Base-by-base conservation (phyloP, 306 rosid species). In the Cucurbita pepo region DNA sequence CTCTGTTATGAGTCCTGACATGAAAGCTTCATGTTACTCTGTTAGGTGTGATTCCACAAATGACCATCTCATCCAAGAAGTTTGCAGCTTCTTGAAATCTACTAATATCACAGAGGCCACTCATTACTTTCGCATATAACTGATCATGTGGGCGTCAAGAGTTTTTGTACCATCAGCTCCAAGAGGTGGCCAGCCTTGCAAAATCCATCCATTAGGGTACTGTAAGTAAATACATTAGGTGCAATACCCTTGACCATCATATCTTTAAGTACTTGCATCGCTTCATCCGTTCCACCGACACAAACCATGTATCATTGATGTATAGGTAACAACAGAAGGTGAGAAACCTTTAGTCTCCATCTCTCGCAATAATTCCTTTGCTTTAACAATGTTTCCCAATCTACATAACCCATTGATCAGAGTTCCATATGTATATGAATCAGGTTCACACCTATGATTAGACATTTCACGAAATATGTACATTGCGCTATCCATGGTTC, bases 341-440 rank as follows among this genome's bases (percentile, higher is more conserved):
- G 78, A 72, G 61, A 82, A 84, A 41, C 86, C 88, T 77, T 83
- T 81, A 71, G 71, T 81, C 69, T 75, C 84, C 97, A 93, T 93
- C 82, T 90, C 98, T 30, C 47, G 21, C 60, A 93, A 87, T 50
- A 93, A 79, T 81, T 86, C 87, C 81, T 81, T 87, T 19, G 98
- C 98, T 61, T 81, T 84, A 40, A 21, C 52, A 63, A 88, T 78
- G 83, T 76, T 85, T 62, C 97, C 97, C 5, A 84, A 78, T 76
- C 66, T 82, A 81, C 97, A 87, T 38, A 93, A 44, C 71, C 96
- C 97, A 72, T 87, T 93, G 54, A 93, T 87, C 81, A 93, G 83
- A 48, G 98, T 93, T 65, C 98, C 97, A 71, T 86, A 93, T 5
- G 97, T 88, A 79, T 93, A 93, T 7, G 98, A 86, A 82, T 90